Base-by-base conservation (phyloP, 2,329 filamentous ascomycete genomes). In the Xylogone sp. region DNA sequence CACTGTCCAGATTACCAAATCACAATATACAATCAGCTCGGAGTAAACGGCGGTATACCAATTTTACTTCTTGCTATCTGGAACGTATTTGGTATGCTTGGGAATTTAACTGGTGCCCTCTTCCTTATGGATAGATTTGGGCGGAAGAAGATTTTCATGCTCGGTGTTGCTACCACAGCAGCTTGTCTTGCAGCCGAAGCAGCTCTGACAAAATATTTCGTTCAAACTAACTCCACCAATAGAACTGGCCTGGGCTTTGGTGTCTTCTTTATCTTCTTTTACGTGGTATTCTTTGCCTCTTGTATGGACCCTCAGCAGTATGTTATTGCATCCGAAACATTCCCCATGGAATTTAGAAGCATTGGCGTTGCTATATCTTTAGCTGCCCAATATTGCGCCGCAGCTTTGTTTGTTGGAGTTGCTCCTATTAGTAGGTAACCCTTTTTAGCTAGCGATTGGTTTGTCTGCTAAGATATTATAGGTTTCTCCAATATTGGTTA, bases 21-120 rank as follows among this genome's bases (percentile, higher is more conserved):
- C 49, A 61, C 71, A 45, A 64, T 72, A 45, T 69, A 68, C 59
- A 55, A 62, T 43, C 54, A 53, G 21, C 66, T 76, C 10, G 73
- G 66, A 27, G 60, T 69, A 51, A 59, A 53, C 21, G 64, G 62
- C 21, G 68, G 64, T 53, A 67, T 69, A 65, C 72, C 73, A 2
- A 59, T 76, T 22, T 65, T 76, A 3, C 59, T 75, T 21, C 69
- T 66, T 52, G 72, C 72, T n/a, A 55, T 73, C 19, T 76, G 72
- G 71, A 62, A 72, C 21, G 73, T 71, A 8, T 68, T 68, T 20
- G 67, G 69, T 1, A 60, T 72, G 44, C 59, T 66, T 16, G 69
- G 68, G 27, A 74, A 73, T 52, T 65, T 69, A 50, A 71, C 66
- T 58, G 72, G 68, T 18, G 68, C 68, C 0, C 82, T 87, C 2